These are phyloP conservation scores for Carex littledalei DNA, from an alignment of 176 grass and related monocot species.

Conservation along the genomic window DNA sequence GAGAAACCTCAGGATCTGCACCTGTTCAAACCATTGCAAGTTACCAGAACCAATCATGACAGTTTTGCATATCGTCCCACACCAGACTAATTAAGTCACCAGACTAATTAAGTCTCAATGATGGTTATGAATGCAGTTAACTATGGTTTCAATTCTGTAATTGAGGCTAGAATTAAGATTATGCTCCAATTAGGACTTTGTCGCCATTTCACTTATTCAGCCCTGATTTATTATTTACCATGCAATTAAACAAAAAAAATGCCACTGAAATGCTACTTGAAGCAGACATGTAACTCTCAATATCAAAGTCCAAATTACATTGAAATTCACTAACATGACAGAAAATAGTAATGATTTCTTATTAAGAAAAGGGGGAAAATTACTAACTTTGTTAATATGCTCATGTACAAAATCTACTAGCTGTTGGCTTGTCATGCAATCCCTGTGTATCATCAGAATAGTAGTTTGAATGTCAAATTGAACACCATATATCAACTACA, in stretches of 20 bases:
- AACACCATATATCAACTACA: neutral
- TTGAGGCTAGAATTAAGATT: neutral
- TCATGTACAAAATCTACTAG: constrained; percentile 88
- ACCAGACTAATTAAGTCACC: neutral
- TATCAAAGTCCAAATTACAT: neutral
- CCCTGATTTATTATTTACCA: neutral
- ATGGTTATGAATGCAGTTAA: neutral
- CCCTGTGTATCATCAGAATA: constrained; percentile 48
- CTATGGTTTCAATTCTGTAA: neutral
- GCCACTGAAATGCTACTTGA: neutral
- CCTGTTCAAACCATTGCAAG: neutral
- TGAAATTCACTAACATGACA: neutral
- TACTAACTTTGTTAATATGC: constrained; percentile 59
- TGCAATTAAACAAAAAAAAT: no score
- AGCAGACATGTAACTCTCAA: neutral
- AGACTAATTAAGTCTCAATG: neutral
- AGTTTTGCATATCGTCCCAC: neutral
- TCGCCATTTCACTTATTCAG: neutral
- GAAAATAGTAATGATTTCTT: neutral
- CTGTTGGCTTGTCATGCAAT: constrained; percentile 95
- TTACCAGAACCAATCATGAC: neutral
- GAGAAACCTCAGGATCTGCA: neutral
- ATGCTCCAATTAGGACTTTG: neutral
- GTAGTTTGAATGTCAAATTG: constrained; percentile 1
- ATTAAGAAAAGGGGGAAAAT: neutral